Percentiles rank a stretch among this genome's conserved stretches.
Conservation (phyloP, 2,329 filamentous ascomycete genomes). For the Huntiella savannae region DNA sequence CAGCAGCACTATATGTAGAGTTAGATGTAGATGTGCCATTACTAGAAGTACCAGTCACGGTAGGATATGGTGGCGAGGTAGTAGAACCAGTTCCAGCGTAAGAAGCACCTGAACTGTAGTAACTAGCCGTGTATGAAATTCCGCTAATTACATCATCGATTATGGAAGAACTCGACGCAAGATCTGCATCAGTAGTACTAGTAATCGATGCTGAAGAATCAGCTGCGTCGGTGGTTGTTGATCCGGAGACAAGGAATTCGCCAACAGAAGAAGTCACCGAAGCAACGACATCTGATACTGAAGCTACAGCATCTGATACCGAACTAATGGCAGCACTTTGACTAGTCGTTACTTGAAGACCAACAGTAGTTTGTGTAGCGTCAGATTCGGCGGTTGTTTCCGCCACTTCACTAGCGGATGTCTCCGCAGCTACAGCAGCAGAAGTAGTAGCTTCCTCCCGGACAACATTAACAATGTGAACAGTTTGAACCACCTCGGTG, state of each 20-base stretch:
- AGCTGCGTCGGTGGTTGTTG: not conserved
- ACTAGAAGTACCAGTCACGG: not conserved
- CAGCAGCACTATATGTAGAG: slow-evolving; percentile 6
- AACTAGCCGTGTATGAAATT: slow-evolving; percentile 3
- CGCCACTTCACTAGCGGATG: not conserved
- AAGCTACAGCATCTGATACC: not conserved
- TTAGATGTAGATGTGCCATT: not conserved
- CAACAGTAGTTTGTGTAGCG: not conserved
- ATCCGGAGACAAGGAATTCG: not conserved
- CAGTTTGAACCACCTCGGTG: slow-evolving; percentile 28
- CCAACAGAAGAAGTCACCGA: slow-evolving; percentile 4
- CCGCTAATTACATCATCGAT: slow-evolving; percentile 2
- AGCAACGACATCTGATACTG: slow-evolving; percentile 7
- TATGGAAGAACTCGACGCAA: not conserved
- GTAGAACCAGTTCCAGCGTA: not conserved
- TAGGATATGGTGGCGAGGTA: slow-evolving; percentile 5
- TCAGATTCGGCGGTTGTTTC: not conserved
- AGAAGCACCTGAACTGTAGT: not conserved
- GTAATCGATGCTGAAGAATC: not conserved
- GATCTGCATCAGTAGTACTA: not conserved
- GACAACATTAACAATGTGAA: slow-evolving; percentile 34
- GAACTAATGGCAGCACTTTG: not conserved
- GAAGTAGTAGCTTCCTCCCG: slow-evolving; percentile 24
- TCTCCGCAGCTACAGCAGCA: slow-evolving; percentile 6
- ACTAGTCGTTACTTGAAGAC: not conserved